These are phyloP conservation scores for Termitomyces sp. DNA, from an alignment of 768 basidiomycete species.

Conservation along the genomic window DNA sequence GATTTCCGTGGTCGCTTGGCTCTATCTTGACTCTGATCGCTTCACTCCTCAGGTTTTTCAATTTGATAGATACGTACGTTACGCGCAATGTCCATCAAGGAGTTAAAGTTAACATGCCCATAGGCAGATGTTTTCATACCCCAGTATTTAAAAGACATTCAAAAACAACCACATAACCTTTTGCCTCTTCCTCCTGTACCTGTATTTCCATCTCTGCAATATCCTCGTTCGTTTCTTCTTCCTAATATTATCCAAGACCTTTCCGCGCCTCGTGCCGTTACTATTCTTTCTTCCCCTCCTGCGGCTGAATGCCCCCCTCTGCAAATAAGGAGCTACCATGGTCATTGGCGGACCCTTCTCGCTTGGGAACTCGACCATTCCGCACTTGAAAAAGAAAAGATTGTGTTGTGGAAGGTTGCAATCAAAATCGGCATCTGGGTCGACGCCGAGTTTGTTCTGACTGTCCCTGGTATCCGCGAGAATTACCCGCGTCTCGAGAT, in stretches of 20 bases:
- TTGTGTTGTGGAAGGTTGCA: slow-evolving; percentile 39
- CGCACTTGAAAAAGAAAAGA: slow-evolving; percentile 35
- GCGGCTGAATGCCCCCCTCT: slow-evolving; percentile 22
- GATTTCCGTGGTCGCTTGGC: neutral
- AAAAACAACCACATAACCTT: slow-evolving; percentile 40
- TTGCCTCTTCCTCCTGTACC: slow-evolving; percentile 37
- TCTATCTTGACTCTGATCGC: neutral
- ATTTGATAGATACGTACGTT: slow-evolving; percentile 45
- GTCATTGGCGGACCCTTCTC: slow-evolving; percentile 39
- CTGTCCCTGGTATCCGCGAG: slow-evolving; percentile 36
- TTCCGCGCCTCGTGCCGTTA: slow-evolving; percentile 16
- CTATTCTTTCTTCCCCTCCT: slow-evolving; percentile 27
- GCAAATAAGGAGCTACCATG: slow-evolving; percentile 28
- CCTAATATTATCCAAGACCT: slow-evolving; percentile 30
- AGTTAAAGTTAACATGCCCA: neutral
- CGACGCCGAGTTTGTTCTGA: slow-evolving; percentile 32
- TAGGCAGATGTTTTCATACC: slow-evolving; percentile 48
- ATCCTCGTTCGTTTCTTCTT: slow-evolving; percentile 37
- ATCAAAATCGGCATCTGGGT: slow-evolving; percentile 33
- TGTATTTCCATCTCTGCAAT: slow-evolving; percentile 37
- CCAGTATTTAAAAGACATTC: slow-evolving; percentile 45
- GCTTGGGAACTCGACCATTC: slow-evolving; percentile 43
- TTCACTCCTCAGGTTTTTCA: slow-evolving; percentile 16
- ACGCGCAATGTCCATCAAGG: neutral
- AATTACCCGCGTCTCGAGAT: slow-evolving; percentile 38